phyloP scores from a whole-genome alignment of 139 green algal species.

The Chlamydomonas applanata region DNA sequence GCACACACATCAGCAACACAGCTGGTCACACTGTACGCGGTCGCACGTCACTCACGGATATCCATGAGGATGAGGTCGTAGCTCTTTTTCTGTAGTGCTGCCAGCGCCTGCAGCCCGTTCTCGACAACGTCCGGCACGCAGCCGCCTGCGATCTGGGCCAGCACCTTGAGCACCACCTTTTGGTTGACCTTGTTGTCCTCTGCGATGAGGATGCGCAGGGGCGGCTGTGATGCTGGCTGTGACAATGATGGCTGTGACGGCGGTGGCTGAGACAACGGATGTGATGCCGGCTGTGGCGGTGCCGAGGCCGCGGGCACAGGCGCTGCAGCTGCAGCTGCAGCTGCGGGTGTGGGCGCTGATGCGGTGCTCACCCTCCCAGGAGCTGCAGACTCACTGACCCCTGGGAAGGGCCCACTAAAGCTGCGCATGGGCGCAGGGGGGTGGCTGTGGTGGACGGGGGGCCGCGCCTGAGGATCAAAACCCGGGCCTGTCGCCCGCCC shows the following conservation, averaged over 20 bases:
- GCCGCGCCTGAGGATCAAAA: neutral
- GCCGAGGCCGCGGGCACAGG: too few relatives aligned
- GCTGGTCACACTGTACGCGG: neutral
- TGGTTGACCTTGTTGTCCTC: conserved; percentile 68
- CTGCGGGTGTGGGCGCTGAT: neutral
- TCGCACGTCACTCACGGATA: conserved; percentile 51
- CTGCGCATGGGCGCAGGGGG: neutral
- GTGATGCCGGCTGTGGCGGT: neutral
- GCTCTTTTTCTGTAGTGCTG: conserved; percentile 30
- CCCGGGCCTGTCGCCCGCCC: neutral
- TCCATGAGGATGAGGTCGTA: conserved; percentile 89
- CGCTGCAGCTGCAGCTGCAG: neutral
- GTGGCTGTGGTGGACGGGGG: neutral
- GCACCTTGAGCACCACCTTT: conserved; percentile 50
- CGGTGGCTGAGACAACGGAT: neutral
- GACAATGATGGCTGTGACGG: neutral
- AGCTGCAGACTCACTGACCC: too few relatives aligned
- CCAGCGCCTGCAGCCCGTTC: conserved; percentile 56
- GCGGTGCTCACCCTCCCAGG: too few relatives aligned
- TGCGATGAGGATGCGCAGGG: conserved; percentile 64
- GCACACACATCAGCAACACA: neutral
- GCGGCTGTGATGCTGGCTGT: neutral
- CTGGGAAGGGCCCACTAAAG: neutral
- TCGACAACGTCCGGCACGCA: conserved; percentile 51
- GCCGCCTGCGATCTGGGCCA: conserved; percentile 49